Evolutionary conservation across 805 yeast genomes (phyloP).

Genomic region (Kockiozyma suomiensis): DNA sequence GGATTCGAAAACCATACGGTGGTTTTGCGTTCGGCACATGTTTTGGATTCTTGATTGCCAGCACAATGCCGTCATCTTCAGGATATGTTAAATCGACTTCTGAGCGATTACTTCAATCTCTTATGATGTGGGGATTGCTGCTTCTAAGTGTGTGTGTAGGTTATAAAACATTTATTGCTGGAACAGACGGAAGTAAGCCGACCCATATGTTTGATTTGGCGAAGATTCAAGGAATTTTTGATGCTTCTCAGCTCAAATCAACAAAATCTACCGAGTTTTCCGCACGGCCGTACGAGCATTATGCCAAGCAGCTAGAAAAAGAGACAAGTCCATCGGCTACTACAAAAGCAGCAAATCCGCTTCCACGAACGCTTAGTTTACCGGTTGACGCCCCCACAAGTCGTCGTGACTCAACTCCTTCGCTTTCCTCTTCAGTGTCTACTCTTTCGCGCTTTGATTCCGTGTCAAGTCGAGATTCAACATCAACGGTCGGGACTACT

Average conservation of each 20-base stretch:
- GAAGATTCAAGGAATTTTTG: neutral
- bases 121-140: slow-evolving; percentile 16
- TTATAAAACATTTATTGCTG: neutral
- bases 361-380: neutral
- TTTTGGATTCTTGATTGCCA: slow-evolving; percentile 22
- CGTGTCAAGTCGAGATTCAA: neutral
- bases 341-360: neutral
- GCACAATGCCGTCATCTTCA: slow-evolving; percentile 11
- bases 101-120: neutral
- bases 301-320: neutral
- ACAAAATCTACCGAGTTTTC: slow-evolving; percentile 1
- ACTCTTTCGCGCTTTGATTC: slow-evolving; percentile 1
- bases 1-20: slow-evolving; percentile 11
- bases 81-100: neutral
- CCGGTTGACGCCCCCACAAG: neutral
- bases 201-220: neutral
- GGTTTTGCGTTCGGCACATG: slow-evolving; percentile 10
- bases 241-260: neutral
- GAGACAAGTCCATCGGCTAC: too few species aligned
- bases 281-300: slow-evolving; percentile 24
- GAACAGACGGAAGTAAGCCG: neutral
- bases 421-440: neutral
- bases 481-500: neutral
- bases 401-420: neutral
- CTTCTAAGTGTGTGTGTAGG: neutral